These are phyloP conservation scores for Apiospora rasikravindrae DNA, from an alignment of 2,329 filamentous ascomycete species.

Conservation along the genomic window DNA sequence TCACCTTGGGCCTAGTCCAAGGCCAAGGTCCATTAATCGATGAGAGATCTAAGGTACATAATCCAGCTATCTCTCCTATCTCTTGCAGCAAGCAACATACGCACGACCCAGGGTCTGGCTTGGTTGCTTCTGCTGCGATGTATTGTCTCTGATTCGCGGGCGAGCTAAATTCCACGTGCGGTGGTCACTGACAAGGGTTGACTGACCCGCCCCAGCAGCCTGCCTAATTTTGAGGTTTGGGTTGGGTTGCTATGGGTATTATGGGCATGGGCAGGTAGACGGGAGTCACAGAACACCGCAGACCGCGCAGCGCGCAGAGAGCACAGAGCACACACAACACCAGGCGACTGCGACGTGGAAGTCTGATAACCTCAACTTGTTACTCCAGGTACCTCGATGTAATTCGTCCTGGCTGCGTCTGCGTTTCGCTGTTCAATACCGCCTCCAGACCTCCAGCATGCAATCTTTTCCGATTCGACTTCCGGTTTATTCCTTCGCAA, in stretches of 20 bases:
- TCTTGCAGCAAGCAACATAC: neutral
- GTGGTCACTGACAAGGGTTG: neutral
- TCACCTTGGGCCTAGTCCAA: neutral
- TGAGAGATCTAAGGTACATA: neutral
- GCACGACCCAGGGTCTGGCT: conserved; percentile 5
- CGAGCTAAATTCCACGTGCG: conserved; percentile 15
- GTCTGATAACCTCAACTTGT: conserved; percentile 1
- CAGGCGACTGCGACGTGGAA: neutral
- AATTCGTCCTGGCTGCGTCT: neutral
- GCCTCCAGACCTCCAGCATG: neutral
- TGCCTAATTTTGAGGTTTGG: neutral
- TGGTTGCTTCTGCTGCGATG: neutral
- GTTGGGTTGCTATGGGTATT: neutral
- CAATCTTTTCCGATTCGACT: neutral
- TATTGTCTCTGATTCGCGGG: conserved; percentile 11
- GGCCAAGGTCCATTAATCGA: neutral
- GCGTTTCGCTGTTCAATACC: neutral
- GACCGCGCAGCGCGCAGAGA: neutral
- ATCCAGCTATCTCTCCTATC: neutral
- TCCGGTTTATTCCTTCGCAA: conserved; percentile 15
- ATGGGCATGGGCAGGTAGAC: neutral
- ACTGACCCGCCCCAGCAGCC: neutral
- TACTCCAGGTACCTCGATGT: neutral
- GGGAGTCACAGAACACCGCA: neutral
- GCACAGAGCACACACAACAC: neutral